Percentiles rank a stretch among this genome's conserved stretches.
Evolutionary conservation across 1,284 basidiomycete species (phyloP).

Genomic region (Apiotrichum akiyoshidainum): DNA sequence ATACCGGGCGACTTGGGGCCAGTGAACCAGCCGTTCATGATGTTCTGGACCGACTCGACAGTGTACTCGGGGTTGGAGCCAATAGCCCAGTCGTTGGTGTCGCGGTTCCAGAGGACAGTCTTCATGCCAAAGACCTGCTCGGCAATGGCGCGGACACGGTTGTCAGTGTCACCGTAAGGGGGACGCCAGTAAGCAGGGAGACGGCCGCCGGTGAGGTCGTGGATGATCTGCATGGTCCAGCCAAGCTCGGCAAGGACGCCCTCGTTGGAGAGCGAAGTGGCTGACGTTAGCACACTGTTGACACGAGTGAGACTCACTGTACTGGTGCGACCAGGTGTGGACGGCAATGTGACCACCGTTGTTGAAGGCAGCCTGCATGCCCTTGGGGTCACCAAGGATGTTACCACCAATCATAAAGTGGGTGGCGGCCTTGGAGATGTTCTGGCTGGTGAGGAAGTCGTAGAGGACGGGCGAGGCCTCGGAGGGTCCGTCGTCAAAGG

Average conservation of each 20-base stretch:
- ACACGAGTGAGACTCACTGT: constrained; percentile 28
- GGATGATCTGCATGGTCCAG: constrained; percentile 51
- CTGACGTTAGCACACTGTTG: too few species aligned
- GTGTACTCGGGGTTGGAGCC: constrained; percentile 33
- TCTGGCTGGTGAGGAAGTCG: constrained; percentile 54
- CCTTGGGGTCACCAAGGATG: constrained; percentile 23
- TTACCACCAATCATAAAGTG: constrained; percentile 51
- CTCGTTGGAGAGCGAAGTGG: constrained; percentile 57
- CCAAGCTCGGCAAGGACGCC: constrained; percentile 58
- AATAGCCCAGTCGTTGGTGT: constrained; percentile 51
- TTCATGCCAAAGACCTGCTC: constrained; percentile 49
- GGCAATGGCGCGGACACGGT: constrained; percentile 57
- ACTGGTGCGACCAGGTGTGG: constrained; percentile 57
- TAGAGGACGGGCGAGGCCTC: constrained; percentile 54
- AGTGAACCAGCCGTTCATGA: constrained; percentile 29
- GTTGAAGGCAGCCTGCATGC: constrained; percentile 27
- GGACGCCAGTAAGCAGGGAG: constrained; percentile 51
- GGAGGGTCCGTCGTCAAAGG: constrained; percentile 57
- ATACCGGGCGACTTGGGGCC: constrained; percentile 38
- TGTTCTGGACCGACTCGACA: constrained; percentile 22
- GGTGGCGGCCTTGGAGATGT: constrained; percentile 54
- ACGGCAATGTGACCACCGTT: constrained; percentile 49
- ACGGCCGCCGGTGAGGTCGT: constrained; percentile 46
- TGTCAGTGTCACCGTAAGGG: constrained; percentile 54
- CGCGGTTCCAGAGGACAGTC: constrained; percentile 48